Conservation (phyloP, 331 rosid species). For the Saraca asoca region DNA sequence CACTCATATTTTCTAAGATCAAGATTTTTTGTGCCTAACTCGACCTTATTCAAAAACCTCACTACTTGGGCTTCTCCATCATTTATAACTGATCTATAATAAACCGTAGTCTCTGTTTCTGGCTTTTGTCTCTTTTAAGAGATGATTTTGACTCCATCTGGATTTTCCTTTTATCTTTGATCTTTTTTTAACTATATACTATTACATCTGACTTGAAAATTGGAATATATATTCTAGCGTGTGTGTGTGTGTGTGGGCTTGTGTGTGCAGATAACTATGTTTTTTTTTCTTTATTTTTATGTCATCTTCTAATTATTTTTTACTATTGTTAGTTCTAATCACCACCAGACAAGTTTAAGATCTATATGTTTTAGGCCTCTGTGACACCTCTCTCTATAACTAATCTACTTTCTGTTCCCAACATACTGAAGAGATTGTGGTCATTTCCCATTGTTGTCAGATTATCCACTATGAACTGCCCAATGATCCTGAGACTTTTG, state of each 20-base stretch:
- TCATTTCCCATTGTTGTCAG: constrained; percentile 43
- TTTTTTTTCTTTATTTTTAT: neutral
- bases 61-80: neutral
- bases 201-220: constrained; percentile 19
- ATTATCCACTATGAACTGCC: constrained; percentile 98
- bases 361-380: neutral
- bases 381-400: neutral
- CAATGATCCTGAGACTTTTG: constrained; percentile 98
- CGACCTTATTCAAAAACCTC: constrained; percentile 15
- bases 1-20: neutral
- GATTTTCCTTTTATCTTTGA: neutral
- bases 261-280: neutral
- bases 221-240: neutral
- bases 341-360: neutral
- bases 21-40: constrained; percentile 7
- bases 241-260: neutral
- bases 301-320: constrained; percentile 22
- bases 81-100: neutral
- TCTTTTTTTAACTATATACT: neutral
- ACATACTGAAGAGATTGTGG: constrained; percentile 24
- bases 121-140: constrained; percentile 11
- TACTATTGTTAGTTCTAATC: neutral
- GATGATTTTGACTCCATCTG: constrained; percentile 20
- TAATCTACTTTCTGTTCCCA: constrained; percentile 24
- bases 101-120: neutral